Evolutionary conservation across 768 basidiomycete genomes (phyloP), one percentile per base, ranked within the genome.

Genomic region (Favolaschia claudopus): DNA sequence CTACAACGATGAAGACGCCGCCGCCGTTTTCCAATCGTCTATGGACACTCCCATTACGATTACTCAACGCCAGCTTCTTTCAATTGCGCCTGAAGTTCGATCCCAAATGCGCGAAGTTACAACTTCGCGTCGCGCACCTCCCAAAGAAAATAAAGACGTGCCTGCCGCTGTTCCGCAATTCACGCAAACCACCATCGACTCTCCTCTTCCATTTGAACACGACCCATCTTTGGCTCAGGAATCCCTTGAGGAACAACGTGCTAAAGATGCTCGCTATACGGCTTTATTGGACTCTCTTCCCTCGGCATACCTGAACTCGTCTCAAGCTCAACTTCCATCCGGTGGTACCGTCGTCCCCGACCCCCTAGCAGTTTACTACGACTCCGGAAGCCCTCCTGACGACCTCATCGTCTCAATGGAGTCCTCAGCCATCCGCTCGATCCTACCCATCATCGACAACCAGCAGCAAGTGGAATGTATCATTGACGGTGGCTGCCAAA

Each of bases 21-120:
- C 19, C 22, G 46, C 25, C 4, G 60, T 71, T 12, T 60, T 58
- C 20, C 36, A 62, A 22, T 50, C 62, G 0, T 60, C 65, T 1
- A 46, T 71, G n/a, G 55, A 71, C 32, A 45, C 63, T 4, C 50
- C 62, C 0, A 29, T 71, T 20, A 68, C 65, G 5, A 22, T 71
- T 27, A 66, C 66, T 0, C 63, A 63, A 40, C 56, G 65, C 2
- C 67, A 69, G 48, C 47, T 69, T 3, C 60, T 69, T 5, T 55
- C 65, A 12, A 40, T 69, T 12, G 43, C 68, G 3, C 65, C 64
- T 7, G 68, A 69, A 20, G 45, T 67, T 20, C 62, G 64, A 17
- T 20, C 47, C n/a, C 57, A 64, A 39, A 50, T 61, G 31, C 51
- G 55, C 1, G 69, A 68, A 9, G 58, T 58, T 1, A 66, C 59